phyloP scores from a whole-genome alignment of 2,329 filamentous ascomycete genomes.

The Aspergillus pseudonomiae region DNA sequence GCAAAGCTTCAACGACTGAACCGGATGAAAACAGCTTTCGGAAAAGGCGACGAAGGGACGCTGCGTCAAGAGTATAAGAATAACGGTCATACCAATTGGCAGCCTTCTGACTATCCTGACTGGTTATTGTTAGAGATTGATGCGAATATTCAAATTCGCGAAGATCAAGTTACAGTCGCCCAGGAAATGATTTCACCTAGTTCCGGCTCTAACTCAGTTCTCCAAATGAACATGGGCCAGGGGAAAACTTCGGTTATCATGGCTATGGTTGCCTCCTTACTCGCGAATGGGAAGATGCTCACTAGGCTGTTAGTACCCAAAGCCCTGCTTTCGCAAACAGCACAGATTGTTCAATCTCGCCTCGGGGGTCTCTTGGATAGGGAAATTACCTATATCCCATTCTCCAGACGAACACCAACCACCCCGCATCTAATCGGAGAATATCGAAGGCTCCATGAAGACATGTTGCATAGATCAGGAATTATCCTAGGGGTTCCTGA shows the following conservation, averaged over 20 bases:
- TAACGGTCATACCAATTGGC: conserved; percentile 61
- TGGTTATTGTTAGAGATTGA: conserved; percentile 71
- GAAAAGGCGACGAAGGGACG: conserved; percentile 33
- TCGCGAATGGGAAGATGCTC: conserved; percentile 56
- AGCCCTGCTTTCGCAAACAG: conserved; percentile 64
- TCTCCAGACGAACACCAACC: conserved; percentile 55
- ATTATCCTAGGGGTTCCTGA: conserved; percentile 65
- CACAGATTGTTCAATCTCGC: conserved; percentile 57
- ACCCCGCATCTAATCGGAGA: conserved; percentile 28
- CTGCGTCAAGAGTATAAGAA: conserved; percentile 51
- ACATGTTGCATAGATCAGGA: conserved; percentile 50
- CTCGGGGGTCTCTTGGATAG: conserved; percentile 61
- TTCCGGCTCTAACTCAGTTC: conserved; percentile 58
- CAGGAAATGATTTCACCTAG: conserved; percentile 59
- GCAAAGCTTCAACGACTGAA: conserved; percentile 48
- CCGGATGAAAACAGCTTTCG: conserved; percentile 44
- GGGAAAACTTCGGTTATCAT: conserved; percentile 73
- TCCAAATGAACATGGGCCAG: conserved; percentile 71
- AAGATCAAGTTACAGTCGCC: conserved; percentile 65
- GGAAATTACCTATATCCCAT: conserved; percentile 60
- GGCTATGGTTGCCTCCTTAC: conserved; percentile 61
- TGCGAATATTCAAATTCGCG: conserved; percentile 62
- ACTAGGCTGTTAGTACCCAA: conserved; percentile 64
- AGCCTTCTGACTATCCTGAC: conserved; percentile 57
- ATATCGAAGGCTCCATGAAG: conserved; percentile 45